Conservation (phyloP, 1,139 yeast species). For the Kodamaea fungicola region DNA sequence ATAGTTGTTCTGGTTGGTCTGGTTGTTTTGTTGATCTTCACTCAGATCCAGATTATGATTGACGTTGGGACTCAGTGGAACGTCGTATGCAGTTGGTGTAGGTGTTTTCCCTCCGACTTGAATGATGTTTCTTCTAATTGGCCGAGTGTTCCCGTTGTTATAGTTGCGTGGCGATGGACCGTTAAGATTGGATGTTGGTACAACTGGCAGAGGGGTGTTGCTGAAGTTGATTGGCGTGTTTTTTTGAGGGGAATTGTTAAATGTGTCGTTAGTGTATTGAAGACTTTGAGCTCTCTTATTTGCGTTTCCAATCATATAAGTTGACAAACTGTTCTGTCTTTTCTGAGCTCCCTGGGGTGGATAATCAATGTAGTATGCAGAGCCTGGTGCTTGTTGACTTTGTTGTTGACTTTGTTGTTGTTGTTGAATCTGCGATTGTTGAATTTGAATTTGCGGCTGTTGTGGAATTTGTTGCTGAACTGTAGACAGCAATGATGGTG, state of each 20-base stretch:
- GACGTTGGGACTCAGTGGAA: slow-evolving; percentile 41
- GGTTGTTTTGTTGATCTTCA: slow-evolving; percentile 14
- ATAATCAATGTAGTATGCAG: too few species aligned
- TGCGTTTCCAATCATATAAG: slow-evolving; percentile 30
- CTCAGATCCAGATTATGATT: slow-evolving; percentile 40
- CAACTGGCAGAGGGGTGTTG: slow-evolving; percentile 3
- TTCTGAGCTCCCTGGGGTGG: slow-evolving; percentile 20
- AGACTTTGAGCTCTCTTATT: slow-evolving; percentile 33
- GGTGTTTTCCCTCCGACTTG: slow-evolving; percentile 30
- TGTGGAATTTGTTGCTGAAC: slow-evolving; percentile 3
- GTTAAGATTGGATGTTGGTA: slow-evolving; percentile 4
- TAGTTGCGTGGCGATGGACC: slow-evolving; percentile 5
- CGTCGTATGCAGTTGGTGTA: slow-evolving; percentile 41
- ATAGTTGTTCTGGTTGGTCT: neutral
- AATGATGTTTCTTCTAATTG: slow-evolving; percentile 9
- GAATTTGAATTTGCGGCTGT: neutral
- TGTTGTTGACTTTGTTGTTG: slow-evolving; percentile 5
- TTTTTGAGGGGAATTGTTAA: slow-evolving; percentile 2
- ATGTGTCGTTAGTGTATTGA: slow-evolving; percentile 7
- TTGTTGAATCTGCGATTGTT: slow-evolving; percentile 1
- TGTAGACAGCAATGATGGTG: neutral
- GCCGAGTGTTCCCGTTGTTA: slow-evolving; percentile 2
- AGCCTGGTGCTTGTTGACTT: slow-evolving; percentile 1
- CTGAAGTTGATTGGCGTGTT: slow-evolving; percentile 2
- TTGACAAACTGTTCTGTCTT: slow-evolving; percentile 40